Evolutionary conservation across 371 early-diverging fungal genomes (phyloP), one percentile per base, ranked within the genome.

Genomic region (Syncephalastrum contaminatum): DNA sequence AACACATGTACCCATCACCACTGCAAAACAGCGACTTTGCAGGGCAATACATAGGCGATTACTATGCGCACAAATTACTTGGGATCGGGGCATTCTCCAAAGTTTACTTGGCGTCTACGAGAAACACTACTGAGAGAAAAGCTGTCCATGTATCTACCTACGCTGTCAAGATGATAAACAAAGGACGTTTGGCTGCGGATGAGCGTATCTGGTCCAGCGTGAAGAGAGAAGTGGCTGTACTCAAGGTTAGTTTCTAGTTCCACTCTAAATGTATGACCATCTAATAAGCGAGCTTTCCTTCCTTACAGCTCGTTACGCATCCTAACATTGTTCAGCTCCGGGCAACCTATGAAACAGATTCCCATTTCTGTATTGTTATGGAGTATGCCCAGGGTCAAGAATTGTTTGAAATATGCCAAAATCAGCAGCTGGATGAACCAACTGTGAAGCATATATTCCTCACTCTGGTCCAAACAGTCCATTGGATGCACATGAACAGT

Each of bases 361-460:
- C 74, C 14, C 78, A 83, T 53, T 64, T 77, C 43, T 86, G 86
- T 56, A 73, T 88, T 36, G 81, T 88, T 2, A 62, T 87, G 42
- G 88, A 88, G 59, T 85, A 85, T 54, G 74, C 83, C 7, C 67
- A 80, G 24, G 86, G 85, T 4, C 86, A 84, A 4, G 89, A 88
- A 43, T 61, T 87, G 24, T 88, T 84, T 65, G 84, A 85, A 45
- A 30, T 68, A 61, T 52, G 82, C 82, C 79, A 70, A 58, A 84
- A 85, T 2, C 75, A 82, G 51, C 53, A 71, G 16, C 61, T 77
- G 68, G 61, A 79, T 53, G 75, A 80, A 48, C 20, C n/a, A 1
- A 42, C 66, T 15, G 62, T 74, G 10, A 63, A 62, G 22, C 47
- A 41, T 4, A 52, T 81, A 12, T 83, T 81, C 53, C 51, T 72